phyloP scores from a whole-genome alignment of 805 yeast genomes.

The Lachancea lanzarotensis region DNA sequence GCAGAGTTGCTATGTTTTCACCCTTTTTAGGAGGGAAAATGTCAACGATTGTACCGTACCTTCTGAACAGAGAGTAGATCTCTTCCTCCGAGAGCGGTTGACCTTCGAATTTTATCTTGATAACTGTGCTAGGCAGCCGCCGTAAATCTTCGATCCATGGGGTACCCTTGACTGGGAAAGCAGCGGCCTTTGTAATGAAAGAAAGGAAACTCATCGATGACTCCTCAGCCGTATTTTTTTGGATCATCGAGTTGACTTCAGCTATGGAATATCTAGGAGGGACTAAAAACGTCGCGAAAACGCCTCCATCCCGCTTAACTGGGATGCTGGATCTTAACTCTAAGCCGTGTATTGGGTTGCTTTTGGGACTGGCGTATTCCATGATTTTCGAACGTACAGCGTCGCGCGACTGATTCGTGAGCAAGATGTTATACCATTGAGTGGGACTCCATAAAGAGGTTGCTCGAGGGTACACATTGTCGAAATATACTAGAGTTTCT shows the following conservation, averaged over 20 bases:
- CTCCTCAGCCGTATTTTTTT: conserved; percentile 38
- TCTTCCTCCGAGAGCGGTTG: conserved; percentile 70
- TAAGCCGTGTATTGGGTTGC: conserved; percentile 36
- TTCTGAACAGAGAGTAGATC: conserved; percentile 69
- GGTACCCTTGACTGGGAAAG: conserved; percentile 73
- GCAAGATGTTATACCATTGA: conserved; percentile 37
- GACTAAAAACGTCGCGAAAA: conserved; percentile 69
- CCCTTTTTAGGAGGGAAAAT: conserved; percentile 50
- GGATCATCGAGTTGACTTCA: conserved; percentile 48
- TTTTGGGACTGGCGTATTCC: conserved; percentile 35
- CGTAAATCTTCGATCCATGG: conserved; percentile 97
- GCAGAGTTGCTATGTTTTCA: conserved; percentile 48
- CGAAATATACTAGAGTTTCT: conserved; percentile 51
- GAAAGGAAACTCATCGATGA: conserved; percentile 35
- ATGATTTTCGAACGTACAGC: conserved; percentile 37
- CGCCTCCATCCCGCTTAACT: conserved; percentile 85
- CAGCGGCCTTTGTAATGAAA: conserved; percentile 45
- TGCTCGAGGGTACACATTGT: conserved; percentile 45
- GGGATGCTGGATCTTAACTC: conserved; percentile 58
- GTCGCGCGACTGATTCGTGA: conserved; percentile 33
- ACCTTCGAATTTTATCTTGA: conserved; percentile 72
- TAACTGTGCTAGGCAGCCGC: conserved; percentile 57
- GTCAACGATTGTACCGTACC: conserved; percentile 80
- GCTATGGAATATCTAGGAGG: conserved; percentile 46
- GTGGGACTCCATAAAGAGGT: conserved; percentile 41